A percentile compares a stretch with the other conserved stretches of the same genome.
Conservation (phyloP, 176 grass and related monocot species). For the Lolium multiflorum region DNA sequence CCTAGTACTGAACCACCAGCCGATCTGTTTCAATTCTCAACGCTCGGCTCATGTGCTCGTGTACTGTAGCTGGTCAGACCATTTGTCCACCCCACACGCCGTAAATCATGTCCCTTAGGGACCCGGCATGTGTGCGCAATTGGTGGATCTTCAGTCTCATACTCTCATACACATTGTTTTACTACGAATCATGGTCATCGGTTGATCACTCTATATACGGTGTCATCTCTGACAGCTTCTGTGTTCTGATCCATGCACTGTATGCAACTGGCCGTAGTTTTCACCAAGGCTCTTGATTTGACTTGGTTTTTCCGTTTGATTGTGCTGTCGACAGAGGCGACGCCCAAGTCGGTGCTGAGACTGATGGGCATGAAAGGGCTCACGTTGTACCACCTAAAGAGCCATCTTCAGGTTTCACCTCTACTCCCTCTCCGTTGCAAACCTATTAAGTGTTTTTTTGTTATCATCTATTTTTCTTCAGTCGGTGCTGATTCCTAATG, state of each 20-base stretch:
- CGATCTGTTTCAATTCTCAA: background rate
- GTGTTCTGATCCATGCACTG: background rate
- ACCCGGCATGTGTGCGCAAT: no score
- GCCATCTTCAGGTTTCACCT: conserved; percentile 84
- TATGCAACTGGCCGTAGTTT: background rate
- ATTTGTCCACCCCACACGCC: background rate
- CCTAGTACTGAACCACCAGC: background rate
- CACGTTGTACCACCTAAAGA: conserved; percentile 93
- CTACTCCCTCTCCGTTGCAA: background rate
- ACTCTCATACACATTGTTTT: background rate
- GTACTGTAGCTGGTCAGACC: background rate
- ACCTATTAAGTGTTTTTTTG: background rate
- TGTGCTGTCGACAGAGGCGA: conserved; percentile 69
- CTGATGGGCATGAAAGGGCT: conserved; percentile 96
- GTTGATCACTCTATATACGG: background rate
- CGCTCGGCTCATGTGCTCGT: background rate
- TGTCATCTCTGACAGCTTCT: background rate
- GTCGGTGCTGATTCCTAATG: background rate
- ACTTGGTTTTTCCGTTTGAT: conserved; percentile 40
- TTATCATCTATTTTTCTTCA: background rate
- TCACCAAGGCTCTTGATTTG: background rate
- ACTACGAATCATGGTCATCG: background rate
- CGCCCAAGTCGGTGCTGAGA: conserved; percentile 91
- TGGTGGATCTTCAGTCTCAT: no score
- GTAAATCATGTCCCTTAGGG: background rate